Percentiles rank a stretch among this genome's conserved stretches.
Conservation (phyloP, 2,329 filamentous ascomycete species). For the Didymella keratinophila region DNA sequence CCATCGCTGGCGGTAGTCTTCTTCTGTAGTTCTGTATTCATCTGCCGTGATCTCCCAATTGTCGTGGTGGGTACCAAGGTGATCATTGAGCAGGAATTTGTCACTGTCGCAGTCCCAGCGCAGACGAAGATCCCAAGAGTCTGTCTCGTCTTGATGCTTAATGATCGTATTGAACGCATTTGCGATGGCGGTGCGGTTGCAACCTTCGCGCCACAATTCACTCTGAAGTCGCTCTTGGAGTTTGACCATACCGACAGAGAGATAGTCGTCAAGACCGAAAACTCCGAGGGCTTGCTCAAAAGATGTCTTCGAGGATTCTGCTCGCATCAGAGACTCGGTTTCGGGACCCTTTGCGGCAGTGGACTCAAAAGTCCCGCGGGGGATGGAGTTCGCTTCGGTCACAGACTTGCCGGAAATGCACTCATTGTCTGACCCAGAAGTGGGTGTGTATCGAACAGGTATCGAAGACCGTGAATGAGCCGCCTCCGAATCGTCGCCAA, state of each 20-base stretch:
- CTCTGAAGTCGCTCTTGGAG: neutral
- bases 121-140: neutral
- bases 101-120: neutral
- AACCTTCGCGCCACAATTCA: neutral
- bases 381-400: neutral
- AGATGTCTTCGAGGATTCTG: neutral
- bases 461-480: neutral
- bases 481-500: neutral
- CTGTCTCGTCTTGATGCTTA: neutral
- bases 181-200: neutral
- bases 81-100: neutral
- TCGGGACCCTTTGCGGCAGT: neutral
- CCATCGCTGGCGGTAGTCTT: conserved; percentile 2
- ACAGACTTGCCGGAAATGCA: neutral
- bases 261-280: neutral
- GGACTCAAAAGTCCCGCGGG: neutral
- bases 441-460: neutral
- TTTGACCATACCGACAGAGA: neutral
- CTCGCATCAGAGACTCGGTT: neutral
- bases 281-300: neutral
- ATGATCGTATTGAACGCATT: neutral
- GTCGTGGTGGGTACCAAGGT: neutral
- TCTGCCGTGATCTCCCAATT: neutral
- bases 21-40: neutral
- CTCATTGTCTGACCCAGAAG: neutral